Base-by-base conservation (phyloP, 352 stramenopile species). In the Chrysophaeum taylorii region DNA sequence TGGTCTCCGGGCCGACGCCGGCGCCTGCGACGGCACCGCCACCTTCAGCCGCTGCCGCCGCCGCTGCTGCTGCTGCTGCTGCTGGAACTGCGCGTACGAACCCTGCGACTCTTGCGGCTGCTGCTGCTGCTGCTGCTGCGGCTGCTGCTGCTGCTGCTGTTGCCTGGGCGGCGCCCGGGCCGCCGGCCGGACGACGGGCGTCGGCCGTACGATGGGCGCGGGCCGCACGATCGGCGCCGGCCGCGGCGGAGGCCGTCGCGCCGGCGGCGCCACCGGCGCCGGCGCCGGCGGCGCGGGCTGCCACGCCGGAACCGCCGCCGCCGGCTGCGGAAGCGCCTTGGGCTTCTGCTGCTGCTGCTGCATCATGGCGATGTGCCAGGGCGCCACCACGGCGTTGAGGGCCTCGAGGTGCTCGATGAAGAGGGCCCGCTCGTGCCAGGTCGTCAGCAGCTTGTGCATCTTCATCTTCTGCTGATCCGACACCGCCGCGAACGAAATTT, bases 281-380 rank as follows among this genome's bases (percentile, higher is more conserved):
- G 14, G 33, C 57, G 33, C 57, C 14, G 5, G 5, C 33, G 14
- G 14, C 57, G 27, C 33, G 33, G 12, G 14, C 35, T 42, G 9
- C 16, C 14, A 18, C 57, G 57, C n/a, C 5, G 25, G 27, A 7
- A 33, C 52, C 7, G 52, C 52, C 7, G n/a, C 25, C 2, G 52
- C 52, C 5, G 4, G 14, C 29, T 25, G 33, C 4, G n/a, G 18
- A 36, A 66, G 5, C 9, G 5, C 14, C 1, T n/a, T n/a, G n/a
- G n/a, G n/a, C n/a, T n/a, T n/a, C n/a, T n/a, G n/a, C n/a, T n/a
- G n/a, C n/a, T n/a, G n/a, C n/a, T n/a, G n/a, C n/a, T n/a, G n/a
- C n/a, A n/a, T n/a, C n/a, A n/a, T n/a, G n/a, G n/a, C n/a, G n/a
- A 36, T 36, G 57, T 66, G 57, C 57, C 57, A 66, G 33, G 57